Evolutionary conservation across 1,284 basidiomycete genomes (phyloP), one percentile per base, ranked within the genome.

Genomic region (Cutaneotrichosporon curvatum): DNA sequence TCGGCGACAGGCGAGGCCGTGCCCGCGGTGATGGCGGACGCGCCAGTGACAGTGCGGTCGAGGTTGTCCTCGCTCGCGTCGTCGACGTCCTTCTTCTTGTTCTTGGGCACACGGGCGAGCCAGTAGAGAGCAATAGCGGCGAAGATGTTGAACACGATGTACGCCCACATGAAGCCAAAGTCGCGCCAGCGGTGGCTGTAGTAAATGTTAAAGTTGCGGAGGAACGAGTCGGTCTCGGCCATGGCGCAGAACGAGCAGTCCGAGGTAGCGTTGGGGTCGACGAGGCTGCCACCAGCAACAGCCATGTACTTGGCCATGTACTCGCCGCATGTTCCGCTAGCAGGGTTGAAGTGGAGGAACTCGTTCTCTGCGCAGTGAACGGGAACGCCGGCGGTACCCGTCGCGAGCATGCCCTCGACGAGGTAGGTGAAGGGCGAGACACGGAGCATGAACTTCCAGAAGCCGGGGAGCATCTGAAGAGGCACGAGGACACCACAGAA

Each of bases 401-500:
- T 88, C 16, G 57, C 59, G 15, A 74, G 58, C 44, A 75, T 65
- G 11, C 70, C 70, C 47, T 74, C 73, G 35, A 72, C 63, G 19
- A 73, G 50, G 53, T 71, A 74, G 8, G 83, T 85, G 70, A 81
- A 87, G 0, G 86, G 86, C 2, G 84, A 84, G 5, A 85, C 67
- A 40, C 76, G 78, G 70, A 87, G 85, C 82, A 87, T 85, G 82
- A 85, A 89, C 55, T 74, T 74, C 85, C 85, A 87, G 82, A 84
- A 87, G 12, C 62, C 60, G 6, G 81, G 82, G 6, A 87, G 78
- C 23, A 57, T 46, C 23, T 53, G 33, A 40, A 55, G 50, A 1
- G 67, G 55, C 18, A 65, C 70, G 14, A 74, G 59, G 30, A 73
- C 69, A 72, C 89, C 85, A 54, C 83, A 85, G 77, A 87, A 84